These are phyloP conservation scores for Wickerhamiella sorbophila DNA, from an alignment of 805 yeast species.

Conservation along the genomic window DNA sequence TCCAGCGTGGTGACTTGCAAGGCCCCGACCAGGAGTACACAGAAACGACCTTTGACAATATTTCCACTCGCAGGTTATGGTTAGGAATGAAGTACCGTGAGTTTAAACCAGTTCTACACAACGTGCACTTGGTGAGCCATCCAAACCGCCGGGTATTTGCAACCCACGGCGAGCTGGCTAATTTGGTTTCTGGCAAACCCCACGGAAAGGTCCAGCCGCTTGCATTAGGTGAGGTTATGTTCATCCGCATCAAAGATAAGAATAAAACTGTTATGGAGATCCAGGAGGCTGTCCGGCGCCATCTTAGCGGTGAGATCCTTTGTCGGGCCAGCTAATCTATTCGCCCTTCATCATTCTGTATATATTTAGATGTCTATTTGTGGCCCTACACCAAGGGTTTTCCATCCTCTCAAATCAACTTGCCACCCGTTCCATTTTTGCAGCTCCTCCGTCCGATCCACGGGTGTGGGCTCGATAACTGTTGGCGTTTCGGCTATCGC, in stretches of 20 bases:
- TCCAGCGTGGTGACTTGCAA: slow-evolving; percentile 67
- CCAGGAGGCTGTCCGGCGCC: slow-evolving; percentile 71
- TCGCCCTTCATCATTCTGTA: not conserved
- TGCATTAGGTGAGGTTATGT: slow-evolving; percentile 78
- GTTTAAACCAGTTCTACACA: slow-evolving; percentile 58
- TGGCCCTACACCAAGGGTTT: slow-evolving; percentile 54
- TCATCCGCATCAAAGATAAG: slow-evolving; percentile 38
- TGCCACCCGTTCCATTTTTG: slow-evolving; percentile 74
- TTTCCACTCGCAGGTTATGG: slow-evolving; percentile 81
- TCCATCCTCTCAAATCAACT: slow-evolving; percentile 76
- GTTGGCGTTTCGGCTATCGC: too few species aligned
- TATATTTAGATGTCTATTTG: slow-evolving; percentile 29
- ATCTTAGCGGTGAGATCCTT: slow-evolving; percentile 60
- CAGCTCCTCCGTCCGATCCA: slow-evolving; percentile 41
- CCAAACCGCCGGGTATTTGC: slow-evolving; percentile 69
- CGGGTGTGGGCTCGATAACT: too few species aligned
- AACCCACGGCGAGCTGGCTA: slow-evolving; percentile 46
- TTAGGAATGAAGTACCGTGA: slow-evolving; percentile 78
- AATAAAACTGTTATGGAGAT: slow-evolving; percentile 50
- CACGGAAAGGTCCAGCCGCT: slow-evolving; percentile 66
- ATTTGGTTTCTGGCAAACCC: slow-evolving; percentile 60
- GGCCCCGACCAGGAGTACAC: slow-evolving; percentile 59
- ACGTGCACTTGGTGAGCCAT: slow-evolving; percentile 60
- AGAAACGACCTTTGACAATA: slow-evolving; percentile 73
- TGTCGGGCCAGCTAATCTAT: slow-evolving; percentile 38